These are phyloP conservation scores for Amylostereum areolatum DNA, from an alignment of 1,284 basidiomycete genomes.

Conservation along the genomic window DNA sequence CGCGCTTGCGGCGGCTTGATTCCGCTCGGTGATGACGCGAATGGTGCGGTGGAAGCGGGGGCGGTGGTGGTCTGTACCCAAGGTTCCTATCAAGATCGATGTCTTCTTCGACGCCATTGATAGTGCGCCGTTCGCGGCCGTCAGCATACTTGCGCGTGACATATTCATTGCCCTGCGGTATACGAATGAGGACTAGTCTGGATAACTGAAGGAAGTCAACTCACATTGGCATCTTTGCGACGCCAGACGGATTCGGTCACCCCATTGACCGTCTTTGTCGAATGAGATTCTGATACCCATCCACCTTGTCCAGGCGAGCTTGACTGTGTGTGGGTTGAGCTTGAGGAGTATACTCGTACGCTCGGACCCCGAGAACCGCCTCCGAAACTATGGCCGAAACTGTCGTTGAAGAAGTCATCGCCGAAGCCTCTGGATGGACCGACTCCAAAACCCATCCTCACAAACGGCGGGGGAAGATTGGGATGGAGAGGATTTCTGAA, in stretches of 20 bases:
- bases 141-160: constrained; percentile 57
- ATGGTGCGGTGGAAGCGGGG: too few species aligned
- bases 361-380: not conserved
- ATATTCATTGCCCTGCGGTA: constrained; percentile 63
- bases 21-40: too few species aligned
- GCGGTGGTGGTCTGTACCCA: too few species aligned
- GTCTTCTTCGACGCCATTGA: constrained; percentile 48
- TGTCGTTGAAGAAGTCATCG: too few species aligned
- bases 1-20: too few species aligned
- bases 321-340: constrained; percentile 13
- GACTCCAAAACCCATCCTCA: constrained; percentile 9
- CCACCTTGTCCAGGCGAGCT: constrained; percentile 13
- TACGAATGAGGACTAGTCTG: not conserved
- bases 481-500: constrained; percentile 20
- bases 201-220: constrained; percentile 13
- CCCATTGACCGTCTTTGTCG: constrained; percentile 55
- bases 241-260: constrained; percentile 55
- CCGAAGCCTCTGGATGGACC: not conserved
- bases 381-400: too few species aligned
- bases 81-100: too few species aligned
- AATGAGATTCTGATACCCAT: constrained; percentile 50
- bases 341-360: constrained; percentile 17
- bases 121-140: constrained; percentile 53
- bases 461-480: constrained; percentile 11
- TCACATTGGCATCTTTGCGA: constrained; percentile 50